Percentiles rank a stretch among this genome's conserved stretches.
Evolutionary conservation across 1,284 basidiomycete species (phyloP).

Genomic region (Malassezia brasiliensis): DNA sequence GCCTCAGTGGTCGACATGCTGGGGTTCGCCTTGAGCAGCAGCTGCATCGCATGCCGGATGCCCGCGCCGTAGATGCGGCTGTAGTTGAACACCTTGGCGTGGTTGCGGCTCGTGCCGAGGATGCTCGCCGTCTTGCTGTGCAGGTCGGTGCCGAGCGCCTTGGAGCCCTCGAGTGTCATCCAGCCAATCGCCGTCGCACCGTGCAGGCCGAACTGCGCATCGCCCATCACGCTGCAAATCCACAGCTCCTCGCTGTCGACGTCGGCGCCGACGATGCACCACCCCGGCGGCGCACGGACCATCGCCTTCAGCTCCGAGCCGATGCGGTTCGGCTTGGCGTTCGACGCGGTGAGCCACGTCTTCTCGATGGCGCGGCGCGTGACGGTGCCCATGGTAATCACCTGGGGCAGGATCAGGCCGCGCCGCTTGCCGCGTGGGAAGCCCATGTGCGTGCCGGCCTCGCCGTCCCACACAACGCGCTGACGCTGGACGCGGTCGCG

Average conservation of each 20-base stretch:
- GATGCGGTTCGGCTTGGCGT: conserved; percentile 92
- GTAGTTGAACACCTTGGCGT: conserved; percentile 99
- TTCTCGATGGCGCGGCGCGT: conserved; percentile 94
- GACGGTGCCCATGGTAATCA: conserved; percentile 96
- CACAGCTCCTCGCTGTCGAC: conserved; percentile 98
- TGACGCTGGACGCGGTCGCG: conserved; percentile 85
- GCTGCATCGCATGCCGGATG: conserved; percentile 80
- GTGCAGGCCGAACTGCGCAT: conserved; percentile 93
- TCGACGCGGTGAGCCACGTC: conserved; percentile 96
- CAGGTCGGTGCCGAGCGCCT: conserved; percentile 84
- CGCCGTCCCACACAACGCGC: conserved; percentile 76
- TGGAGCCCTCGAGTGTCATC: conserved; percentile 99
- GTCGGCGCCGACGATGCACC: conserved; percentile 91
- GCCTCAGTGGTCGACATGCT: conserved; percentile 70
- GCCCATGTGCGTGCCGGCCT: conserved; percentile 50
- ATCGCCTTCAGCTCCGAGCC: conserved; percentile 96
- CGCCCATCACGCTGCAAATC: conserved; percentile 98
- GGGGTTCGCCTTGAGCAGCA: conserved; percentile 77
- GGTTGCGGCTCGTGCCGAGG: conserved; percentile 81
- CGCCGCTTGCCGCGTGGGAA: conserved; percentile 23
- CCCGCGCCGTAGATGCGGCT: conserved; percentile 97
- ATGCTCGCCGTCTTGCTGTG: conserved; percentile 95
- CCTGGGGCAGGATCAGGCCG: conserved; percentile 85
- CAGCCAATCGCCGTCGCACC: conserved; percentile 94
- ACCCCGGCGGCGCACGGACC: conserved; percentile 86